Conservation (phyloP, 768 basidiomycete genomes). For the Boletus edulis region DNA sequence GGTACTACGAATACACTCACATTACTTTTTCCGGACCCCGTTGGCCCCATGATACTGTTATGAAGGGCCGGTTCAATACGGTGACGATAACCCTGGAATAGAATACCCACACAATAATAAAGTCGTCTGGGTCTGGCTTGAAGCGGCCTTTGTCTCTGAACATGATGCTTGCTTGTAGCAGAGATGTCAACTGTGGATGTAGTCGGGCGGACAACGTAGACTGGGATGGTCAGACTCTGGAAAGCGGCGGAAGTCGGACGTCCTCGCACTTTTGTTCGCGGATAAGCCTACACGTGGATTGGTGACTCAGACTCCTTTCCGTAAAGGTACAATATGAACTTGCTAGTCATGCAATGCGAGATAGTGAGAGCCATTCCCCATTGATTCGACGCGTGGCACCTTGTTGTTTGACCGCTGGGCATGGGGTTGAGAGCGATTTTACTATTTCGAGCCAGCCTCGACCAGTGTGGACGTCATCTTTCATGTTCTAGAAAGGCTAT, state of each 20-base stretch:
- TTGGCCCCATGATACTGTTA: neutral
- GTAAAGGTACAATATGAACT: neutral
- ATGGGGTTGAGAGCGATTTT: neutral
- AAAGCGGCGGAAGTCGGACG: too few relatives aligned
- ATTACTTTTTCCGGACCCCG: too few relatives aligned
- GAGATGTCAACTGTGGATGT: neutral
- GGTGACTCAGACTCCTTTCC: neutral
- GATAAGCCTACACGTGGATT: too few relatives aligned
- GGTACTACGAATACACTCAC: neutral
- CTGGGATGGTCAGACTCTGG: too few relatives aligned
- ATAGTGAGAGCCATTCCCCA: neutral
- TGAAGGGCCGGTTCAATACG: neutral
- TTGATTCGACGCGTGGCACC: neutral
- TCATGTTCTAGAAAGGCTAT: too few relatives aligned
- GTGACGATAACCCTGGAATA: neutral
- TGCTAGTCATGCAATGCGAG: neutral
- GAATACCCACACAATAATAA: slow-evolving; percentile 13
- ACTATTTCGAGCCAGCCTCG: neutral
- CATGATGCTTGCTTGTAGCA: neutral
- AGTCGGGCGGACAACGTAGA: too few relatives aligned
- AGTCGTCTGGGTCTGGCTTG: slow-evolving; percentile 6
- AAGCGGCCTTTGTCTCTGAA: neutral
- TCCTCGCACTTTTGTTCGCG: too few relatives aligned
- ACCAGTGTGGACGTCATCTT: neutral
- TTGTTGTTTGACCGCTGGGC: neutral